A percentile compares a stretch with the other conserved stretches of the same genome.
These are phyloP conservation scores for Nymphaea thermarum DNA, from an alignment of 164 flowering plant species.

Conservation along the genomic window DNA sequence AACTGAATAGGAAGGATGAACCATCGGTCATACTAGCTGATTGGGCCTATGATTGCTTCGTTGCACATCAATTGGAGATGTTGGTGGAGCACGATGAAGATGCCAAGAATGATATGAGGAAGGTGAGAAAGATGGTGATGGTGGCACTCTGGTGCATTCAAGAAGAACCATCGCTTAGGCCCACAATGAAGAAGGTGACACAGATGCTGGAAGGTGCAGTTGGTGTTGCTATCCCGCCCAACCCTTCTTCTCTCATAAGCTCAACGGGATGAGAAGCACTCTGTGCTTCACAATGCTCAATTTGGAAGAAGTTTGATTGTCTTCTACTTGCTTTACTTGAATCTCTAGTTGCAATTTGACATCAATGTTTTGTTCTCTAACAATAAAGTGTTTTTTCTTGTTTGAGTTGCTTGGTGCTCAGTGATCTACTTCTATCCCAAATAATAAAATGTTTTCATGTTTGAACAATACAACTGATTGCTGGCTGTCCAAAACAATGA, in stretches of 20 bases:
- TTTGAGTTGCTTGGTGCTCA: too few species aligned
- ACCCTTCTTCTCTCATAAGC: slow-evolving; percentile 10
- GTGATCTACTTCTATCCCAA: too few species aligned
- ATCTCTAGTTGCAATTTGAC: too few species aligned
- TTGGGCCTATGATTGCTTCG: slow-evolving; percentile 13
- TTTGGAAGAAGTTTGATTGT: too few species aligned
- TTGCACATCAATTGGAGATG: slow-evolving; percentile 2
- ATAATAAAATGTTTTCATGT: too few species aligned
- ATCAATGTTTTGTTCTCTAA: too few species aligned
- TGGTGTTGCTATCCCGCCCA: slow-evolving; percentile 13
- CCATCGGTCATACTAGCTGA: slow-evolving; percentile 9
- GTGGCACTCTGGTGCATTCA: slow-evolving; percentile 10
- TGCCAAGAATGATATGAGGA: slow-evolving; percentile 5
- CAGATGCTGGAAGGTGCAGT: slow-evolving; percentile 6
- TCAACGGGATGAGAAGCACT: background rate
- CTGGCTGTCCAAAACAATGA: too few species aligned
- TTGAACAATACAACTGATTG: too few species aligned
- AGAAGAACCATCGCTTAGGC: slow-evolving; percentile 6
- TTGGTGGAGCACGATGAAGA: slow-evolving; percentile 7
- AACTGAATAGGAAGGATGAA: slow-evolving; percentile 1
- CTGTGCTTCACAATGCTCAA: background rate
- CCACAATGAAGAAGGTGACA: slow-evolving; percentile 10
- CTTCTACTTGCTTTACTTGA: too few species aligned
- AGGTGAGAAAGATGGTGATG: slow-evolving; percentile 5
- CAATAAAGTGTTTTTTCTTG: too few species aligned